phyloP scores from a whole-genome alignment of 495 filamentous ascomycete species.

The Neurospora sp. region DNA sequence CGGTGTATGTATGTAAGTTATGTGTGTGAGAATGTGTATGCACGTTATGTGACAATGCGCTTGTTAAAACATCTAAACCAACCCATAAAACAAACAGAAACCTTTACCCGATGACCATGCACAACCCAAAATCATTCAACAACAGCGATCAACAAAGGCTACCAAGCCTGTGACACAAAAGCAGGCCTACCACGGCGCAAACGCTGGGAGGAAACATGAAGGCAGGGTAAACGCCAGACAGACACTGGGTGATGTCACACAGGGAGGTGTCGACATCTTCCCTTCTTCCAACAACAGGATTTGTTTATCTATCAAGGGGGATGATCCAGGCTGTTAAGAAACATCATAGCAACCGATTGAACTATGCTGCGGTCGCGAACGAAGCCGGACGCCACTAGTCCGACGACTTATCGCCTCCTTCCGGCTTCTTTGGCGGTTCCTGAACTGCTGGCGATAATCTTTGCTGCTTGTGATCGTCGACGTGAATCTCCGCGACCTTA shows the following conservation, averaged over 20 bases:
- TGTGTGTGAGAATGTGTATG: not conserved
- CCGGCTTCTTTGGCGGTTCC: not conserved
- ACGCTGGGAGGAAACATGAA: not conserved
- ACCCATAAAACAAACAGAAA: not conserved
- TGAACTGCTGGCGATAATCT: not conserved
- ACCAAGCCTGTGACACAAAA: not conserved
- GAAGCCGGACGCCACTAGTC: not conserved
- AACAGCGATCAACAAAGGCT: not conserved
- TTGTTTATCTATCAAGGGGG: not conserved
- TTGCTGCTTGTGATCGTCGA: constrained; percentile 25
- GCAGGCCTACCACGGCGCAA: not conserved
- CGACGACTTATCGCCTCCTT: not conserved
- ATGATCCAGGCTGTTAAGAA: not conserved
- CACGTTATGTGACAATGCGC: not conserved
- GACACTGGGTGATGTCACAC: not conserved
- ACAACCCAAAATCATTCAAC: not conserved
- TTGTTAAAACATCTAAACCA: not conserved
- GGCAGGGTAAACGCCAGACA: not conserved
- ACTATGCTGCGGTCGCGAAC: not conserved
- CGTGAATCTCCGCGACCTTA: constrained; percentile 36
- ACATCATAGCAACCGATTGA: not conserved
- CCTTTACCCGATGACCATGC: not conserved
- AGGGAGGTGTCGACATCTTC: not conserved
- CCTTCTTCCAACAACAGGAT: not conserved
- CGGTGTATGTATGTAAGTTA: not conserved